A percentile compares a stretch with the other conserved stretches of the same genome.
phyloP scores from a whole-genome alignment of 2,329 filamentous ascomycete species.

The Talaromyces sp. region DNA sequence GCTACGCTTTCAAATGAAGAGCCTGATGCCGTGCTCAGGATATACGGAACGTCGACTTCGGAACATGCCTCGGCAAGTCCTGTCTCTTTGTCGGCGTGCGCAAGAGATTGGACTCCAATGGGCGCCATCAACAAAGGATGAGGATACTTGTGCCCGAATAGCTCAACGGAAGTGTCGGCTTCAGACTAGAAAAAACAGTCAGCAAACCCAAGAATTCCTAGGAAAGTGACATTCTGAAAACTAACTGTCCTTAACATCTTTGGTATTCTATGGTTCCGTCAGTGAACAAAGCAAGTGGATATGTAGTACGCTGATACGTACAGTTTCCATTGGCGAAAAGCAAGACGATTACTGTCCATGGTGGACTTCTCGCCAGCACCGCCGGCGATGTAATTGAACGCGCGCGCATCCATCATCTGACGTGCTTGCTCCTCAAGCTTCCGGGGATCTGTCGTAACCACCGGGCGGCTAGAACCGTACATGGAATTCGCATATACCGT shows the following conservation, averaged over 20 bases:
- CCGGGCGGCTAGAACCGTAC: conserved; percentile 44
- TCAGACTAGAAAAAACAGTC: conserved; percentile 12
- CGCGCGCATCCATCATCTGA: conserved; percentile 42
- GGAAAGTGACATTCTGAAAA: background rate
- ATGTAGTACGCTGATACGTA: conserved; percentile 16
- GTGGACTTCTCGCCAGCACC: conserved; percentile 60
- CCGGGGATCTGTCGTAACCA: conserved; percentile 57
- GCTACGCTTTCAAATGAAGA: conserved; percentile 12
- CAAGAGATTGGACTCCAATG: conserved; percentile 10
- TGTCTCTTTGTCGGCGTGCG: conserved; percentile 8
- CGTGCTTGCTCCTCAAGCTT: conserved; percentile 54
- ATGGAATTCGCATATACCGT: conserved; percentile 52
- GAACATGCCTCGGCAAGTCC: conserved; percentile 6
- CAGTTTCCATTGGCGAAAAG: conserved; percentile 51
- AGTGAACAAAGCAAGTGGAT: background rate
- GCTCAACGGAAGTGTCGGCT: conserved; percentile 14
- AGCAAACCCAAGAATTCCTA: background rate
- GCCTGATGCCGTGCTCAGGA: conserved; percentile 10
- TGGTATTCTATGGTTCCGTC: conserved; percentile 46
- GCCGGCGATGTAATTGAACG: conserved; percentile 60
- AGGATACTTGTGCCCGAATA: conserved; percentile 13
- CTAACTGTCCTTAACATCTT: conserved; percentile 42
- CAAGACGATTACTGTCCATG: conserved; percentile 55
- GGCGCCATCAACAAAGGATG: conserved; percentile 12
- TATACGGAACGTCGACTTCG: conserved; percentile 10